Conservation (phyloP, 257 asterid genomes). For the Solanum ossicruentum region DNA sequence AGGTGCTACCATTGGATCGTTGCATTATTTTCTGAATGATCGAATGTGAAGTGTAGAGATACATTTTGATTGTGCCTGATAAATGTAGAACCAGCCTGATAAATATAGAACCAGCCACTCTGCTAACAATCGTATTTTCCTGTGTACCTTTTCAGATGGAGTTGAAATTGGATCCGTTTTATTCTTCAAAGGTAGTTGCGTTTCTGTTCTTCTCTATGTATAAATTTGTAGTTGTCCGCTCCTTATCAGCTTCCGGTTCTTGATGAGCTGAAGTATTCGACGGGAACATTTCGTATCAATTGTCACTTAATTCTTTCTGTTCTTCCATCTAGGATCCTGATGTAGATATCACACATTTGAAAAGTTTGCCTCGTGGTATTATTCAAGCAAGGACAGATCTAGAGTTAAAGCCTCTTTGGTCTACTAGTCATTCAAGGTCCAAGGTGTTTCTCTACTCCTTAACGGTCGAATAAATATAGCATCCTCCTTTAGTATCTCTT, state of each 20-base stretch:
- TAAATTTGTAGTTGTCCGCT: neutral
- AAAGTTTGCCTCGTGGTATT: slow-evolving; percentile 51
- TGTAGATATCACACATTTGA: slow-evolving; percentile 13
- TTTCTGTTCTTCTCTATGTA: neutral
- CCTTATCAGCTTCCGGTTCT: neutral
- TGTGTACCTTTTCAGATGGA: slow-evolving; percentile 39
- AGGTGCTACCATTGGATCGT: neutral
- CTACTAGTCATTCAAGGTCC: slow-evolving; percentile 34
- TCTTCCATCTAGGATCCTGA: slow-evolving; percentile 24
- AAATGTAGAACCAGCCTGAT: neutral
- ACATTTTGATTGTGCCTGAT: neutral
- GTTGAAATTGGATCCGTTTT: slow-evolving; percentile 23
- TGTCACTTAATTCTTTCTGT: neutral
- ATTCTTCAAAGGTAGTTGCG: slow-evolving; percentile 27
- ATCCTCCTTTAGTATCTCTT: neutral
- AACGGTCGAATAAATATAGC: neutral
- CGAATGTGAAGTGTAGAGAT: neutral
- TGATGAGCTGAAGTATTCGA: neutral
- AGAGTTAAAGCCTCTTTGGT: slow-evolving; percentile 58
- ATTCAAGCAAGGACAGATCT: slow-evolving; percentile 42
- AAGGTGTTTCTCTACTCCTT: slow-evolving; percentile 17
- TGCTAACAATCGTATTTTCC: neutral
- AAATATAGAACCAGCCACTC: too few relatives aligned
- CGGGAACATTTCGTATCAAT: neutral
- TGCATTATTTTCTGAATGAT: neutral